Base-by-base conservation (phyloP, 2,329 filamentous ascomycete genomes). In the Monilinia laxa region DNA sequence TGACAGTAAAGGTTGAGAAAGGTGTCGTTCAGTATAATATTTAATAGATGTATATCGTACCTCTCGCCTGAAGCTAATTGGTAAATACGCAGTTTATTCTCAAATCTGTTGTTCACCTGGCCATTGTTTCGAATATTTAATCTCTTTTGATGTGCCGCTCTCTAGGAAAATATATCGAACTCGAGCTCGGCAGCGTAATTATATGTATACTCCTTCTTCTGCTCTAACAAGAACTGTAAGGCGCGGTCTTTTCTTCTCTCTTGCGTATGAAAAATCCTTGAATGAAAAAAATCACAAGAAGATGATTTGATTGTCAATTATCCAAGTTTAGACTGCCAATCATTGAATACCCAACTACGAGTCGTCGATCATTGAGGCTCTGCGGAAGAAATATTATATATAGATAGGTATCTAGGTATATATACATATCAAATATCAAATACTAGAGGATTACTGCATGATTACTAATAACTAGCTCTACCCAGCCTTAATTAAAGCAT, bases 61-160 rank as follows among this genome's bases (percentile, higher is more conserved):
- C 6, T 60, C 49, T 51, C 2, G 20, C 7, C 28, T 35, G 31
- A 14, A 16, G 12, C 28, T 35, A 55, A 35, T 49, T 49, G 25
- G 20, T 5, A 35, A 25, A 16, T 12, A 51, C 16, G 49, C 28
- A 18, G 57, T n/a, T 23, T 12, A 49, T 35, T 10, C 14, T 47
- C 9, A 10, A 35, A 59, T 49, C 25, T 35, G 57, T 28, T 49
- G 7, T 60, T 60, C 57, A 60, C 25, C 42, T 23, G 35, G 49
- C 4, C 28, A 60, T 60, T 2, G 16, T 35, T 20, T 49, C 16
- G 28, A 47, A 49, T 25, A 47, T 59, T 4, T 25, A 16, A 23
- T 49, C 20, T 35, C 12, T 23, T 20, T 49, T 59, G 0, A 16
- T 35, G 42, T 35, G 28, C 16, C 23, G 57, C 25, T 49, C 28